Percentiles rank a stretch among this genome's conserved stretches.
Conservation (phyloP, 129 eudicot genomes). For the Solidago caesia region DNA sequence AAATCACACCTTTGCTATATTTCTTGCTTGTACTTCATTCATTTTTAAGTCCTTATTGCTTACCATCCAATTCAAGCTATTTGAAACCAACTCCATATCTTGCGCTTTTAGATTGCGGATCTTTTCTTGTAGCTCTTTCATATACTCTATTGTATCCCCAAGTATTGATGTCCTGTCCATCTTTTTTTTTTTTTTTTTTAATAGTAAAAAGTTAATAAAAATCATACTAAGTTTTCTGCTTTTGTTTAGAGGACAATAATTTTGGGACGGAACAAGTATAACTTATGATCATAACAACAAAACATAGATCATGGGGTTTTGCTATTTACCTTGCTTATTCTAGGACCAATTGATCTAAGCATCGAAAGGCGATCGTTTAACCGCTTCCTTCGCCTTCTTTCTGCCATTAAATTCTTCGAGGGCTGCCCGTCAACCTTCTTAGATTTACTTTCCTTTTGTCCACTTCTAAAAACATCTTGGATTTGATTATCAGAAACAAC, state of each 20-base stretch:
- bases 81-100: constrained; percentile 14
- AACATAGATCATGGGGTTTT: not conserved
- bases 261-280: not conserved
- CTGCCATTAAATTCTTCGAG: constrained; percentile 77
- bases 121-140: constrained; percentile 66
- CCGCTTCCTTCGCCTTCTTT: constrained; percentile 63
- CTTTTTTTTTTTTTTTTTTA: constrained; percentile 22
- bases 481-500: constrained; percentile 18
- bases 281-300: not conserved
- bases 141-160: constrained; percentile 74
- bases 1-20: constrained; percentile 55
- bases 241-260: too few relatives aligned
- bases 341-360: constrained; percentile 78
- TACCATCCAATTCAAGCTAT: constrained; percentile 35
- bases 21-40: constrained; percentile 41
- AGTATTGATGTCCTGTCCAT: constrained; percentile 90
- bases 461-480: constrained; percentile 21
- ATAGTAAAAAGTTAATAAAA: not conserved
- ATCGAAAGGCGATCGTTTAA: constrained; percentile 67
- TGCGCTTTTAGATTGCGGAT: constrained; percentile 44
- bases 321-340: constrained; percentile 56
- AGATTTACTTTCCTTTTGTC: constrained; percentile 34
- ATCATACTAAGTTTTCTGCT: too few relatives aligned
- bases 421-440: constrained; percentile 57
- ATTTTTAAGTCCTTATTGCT: constrained; percentile 43